These are phyloP conservation scores for Atkinsonella hypoxylon DNA, from an alignment of 2,329 filamentous ascomycete genomes.

Conservation along the genomic window DNA sequence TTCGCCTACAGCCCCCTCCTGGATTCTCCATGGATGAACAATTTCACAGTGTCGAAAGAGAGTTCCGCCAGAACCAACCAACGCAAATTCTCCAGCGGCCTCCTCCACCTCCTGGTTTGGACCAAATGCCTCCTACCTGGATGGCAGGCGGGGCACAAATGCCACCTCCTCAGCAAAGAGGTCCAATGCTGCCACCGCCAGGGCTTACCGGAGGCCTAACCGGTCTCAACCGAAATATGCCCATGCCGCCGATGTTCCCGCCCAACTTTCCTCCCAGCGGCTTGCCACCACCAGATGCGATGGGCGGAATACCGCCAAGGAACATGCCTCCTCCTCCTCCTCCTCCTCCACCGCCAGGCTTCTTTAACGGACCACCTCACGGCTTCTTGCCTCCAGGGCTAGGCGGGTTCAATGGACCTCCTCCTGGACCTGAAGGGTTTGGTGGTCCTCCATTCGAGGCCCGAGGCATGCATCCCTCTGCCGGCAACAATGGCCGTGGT, in stretches of 20 bases:
- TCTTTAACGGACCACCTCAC: conserved; percentile 38
- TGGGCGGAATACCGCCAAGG: conserved; percentile 39
- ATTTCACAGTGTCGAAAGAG: conserved; percentile 36
- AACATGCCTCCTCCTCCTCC: conserved; percentile 25
- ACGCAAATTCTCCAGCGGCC: conserved; percentile 55
- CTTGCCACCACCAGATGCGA: conserved; percentile 34
- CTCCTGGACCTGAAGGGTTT: conserved; percentile 34
- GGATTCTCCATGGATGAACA: conserved; percentile 41
- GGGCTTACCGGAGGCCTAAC: conserved; percentile 31
- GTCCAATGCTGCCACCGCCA: conserved; percentile 50
- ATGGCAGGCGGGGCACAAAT: conserved; percentile 34
- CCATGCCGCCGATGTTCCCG: conserved; percentile 47
- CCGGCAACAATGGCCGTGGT: conserved; percentile 29
- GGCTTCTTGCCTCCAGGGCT: conserved; percentile 45
- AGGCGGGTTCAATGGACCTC: conserved; percentile 42
- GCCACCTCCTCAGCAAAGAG: conserved; percentile 28
- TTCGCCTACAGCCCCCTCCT: conserved; percentile 34
- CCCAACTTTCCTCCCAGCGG: conserved; percentile 45
- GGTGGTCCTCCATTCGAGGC: conserved; percentile 39
- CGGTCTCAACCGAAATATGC: conserved; percentile 27
- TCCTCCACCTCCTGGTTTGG: conserved; percentile 44
- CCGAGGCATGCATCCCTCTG: conserved; percentile 38
- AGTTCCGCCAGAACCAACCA: conserved; percentile 38
- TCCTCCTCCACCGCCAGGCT: conserved; percentile 43
- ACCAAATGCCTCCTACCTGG: conserved; percentile 46